Evolutionary conservation across 73 alveolate genomes (phyloP).

Genomic region (Stentor coeruleus): DNA sequence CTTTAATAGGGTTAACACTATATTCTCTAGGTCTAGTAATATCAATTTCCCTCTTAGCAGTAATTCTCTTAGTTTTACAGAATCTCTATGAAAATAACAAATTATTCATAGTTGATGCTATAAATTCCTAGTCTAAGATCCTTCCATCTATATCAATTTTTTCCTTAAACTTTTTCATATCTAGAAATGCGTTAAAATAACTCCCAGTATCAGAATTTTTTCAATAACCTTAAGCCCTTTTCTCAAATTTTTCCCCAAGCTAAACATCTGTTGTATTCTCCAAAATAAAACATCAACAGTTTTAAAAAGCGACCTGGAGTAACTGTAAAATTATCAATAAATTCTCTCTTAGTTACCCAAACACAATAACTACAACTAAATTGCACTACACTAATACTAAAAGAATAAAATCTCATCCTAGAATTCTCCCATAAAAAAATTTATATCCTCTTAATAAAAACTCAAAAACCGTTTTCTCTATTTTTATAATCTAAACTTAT

Average conservation of each 20-base stretch:
- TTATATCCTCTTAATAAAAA: background rate
- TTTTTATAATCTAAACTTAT: background rate
- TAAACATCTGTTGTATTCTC: background rate
- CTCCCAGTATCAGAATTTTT: background rate
- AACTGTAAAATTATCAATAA: background rate
- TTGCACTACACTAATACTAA: background rate
- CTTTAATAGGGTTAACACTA: background rate
- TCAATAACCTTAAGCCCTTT: background rate
- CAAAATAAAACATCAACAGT: background rate
- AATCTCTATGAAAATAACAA: background rate
- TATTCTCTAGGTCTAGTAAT: background rate
- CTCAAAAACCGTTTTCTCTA: constrained; percentile 3
- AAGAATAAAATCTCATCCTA: background rate
- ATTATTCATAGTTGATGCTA: background rate
- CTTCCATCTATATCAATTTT: background rate
- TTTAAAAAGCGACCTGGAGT: background rate
- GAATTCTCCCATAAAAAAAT: background rate
- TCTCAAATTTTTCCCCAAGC: background rate
- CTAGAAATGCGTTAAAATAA: background rate
- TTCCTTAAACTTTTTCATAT: background rate
- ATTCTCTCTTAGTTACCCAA: background rate
- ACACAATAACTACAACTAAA: background rate
- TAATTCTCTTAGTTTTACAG: background rate
- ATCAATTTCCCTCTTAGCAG: background rate
- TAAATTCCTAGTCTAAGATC: constrained; percentile 3